Conservation (phyloP, 2,329 filamentous ascomycete species). For the Cladosporium sp. region DNA sequence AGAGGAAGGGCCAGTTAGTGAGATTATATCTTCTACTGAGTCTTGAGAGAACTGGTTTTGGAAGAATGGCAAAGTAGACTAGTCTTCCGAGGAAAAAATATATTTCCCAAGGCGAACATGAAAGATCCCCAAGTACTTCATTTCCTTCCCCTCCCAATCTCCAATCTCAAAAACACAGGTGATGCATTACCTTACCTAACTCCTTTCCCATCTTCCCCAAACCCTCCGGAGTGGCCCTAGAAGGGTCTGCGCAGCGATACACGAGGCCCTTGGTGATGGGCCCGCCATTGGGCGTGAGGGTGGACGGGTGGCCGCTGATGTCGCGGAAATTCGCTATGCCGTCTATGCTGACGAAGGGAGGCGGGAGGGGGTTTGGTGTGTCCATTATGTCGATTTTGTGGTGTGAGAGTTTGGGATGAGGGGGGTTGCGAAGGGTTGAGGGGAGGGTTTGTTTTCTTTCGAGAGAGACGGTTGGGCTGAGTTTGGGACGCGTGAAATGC, state of each 20-base stretch:
- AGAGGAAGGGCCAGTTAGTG: no score
- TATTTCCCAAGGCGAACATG: no score
- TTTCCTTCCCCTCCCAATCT: no score
- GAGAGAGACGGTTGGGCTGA: no score
- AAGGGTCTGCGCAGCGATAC: conserved; percentile 66
- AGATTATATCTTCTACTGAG: conserved; percentile 9
- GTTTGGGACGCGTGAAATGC: no score
- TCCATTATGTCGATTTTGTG: no score
- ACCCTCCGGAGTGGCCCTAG: conserved; percentile 51
- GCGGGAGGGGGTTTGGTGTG: conserved; percentile 17
- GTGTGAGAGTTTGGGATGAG: no score
- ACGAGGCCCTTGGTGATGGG: conserved; percentile 50
- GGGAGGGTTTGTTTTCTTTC: no score
- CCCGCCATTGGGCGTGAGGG: conserved; percentile 22
- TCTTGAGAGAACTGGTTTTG: background rate
- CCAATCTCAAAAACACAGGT: background rate
- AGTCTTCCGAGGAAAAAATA: no score
- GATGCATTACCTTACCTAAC: conserved; percentile 25
- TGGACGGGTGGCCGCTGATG: conserved; percentile 42
- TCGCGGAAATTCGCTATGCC: conserved; percentile 67
- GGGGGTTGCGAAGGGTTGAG: no score
- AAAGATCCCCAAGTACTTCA: no score
- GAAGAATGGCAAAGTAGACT: no score
- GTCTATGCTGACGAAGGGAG: conserved; percentile 40
- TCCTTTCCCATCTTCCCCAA: conserved; percentile 43